Conservation (phyloP, 192 early-diverging fungal genomes). For the Entomortierella lignicola region DNA sequence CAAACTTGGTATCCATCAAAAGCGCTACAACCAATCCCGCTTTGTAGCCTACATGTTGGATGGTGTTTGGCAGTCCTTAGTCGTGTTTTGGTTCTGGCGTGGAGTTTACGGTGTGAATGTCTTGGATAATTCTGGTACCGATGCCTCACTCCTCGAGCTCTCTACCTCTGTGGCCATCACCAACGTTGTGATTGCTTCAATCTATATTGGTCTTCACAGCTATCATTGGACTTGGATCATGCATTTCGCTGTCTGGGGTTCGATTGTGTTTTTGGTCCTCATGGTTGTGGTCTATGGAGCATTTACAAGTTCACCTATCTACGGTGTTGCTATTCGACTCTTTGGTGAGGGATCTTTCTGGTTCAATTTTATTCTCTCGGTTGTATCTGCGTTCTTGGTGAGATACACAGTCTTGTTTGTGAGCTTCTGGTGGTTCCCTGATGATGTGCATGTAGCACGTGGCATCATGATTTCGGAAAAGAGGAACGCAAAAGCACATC, state of each 20-base stretch:
- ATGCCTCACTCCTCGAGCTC: conserved; percentile 70
- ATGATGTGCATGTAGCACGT: conserved; percentile 73
- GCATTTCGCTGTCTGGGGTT: conserved; percentile 68
- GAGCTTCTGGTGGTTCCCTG: conserved; percentile 72
- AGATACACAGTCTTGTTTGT: conserved; percentile 75
- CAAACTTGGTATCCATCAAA: conserved; percentile 84
- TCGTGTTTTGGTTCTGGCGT: conserved; percentile 85
- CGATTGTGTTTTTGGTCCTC: conserved; percentile 72
- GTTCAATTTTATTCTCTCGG: conserved; percentile 73
- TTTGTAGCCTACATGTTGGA: conserved; percentile 92
- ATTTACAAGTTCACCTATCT: conserved; percentile 67
- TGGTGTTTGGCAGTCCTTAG: conserved; percentile 92
- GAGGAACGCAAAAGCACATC: conserved; percentile 16
- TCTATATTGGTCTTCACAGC: conserved; percentile 80
- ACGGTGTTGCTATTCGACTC: conserved; percentile 76
- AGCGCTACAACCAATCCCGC: conserved; percentile 82
- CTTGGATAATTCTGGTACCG: conserved; percentile 5
- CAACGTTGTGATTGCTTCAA: conserved; percentile 84
- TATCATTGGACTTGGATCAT: conserved; percentile 90
- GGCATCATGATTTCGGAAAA: conserved; percentile 60
- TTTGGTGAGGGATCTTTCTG: conserved; percentile 79
- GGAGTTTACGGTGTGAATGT: conserved; percentile 64
- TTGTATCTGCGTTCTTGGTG: conserved; percentile 77
- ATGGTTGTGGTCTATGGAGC: conserved; percentile 78
- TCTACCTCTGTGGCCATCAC: conserved; percentile 83